These are phyloP conservation scores for Myriosclerotinia curreyana DNA, from an alignment of 2,329 filamentous ascomycete species.

Conservation along the genomic window DNA sequence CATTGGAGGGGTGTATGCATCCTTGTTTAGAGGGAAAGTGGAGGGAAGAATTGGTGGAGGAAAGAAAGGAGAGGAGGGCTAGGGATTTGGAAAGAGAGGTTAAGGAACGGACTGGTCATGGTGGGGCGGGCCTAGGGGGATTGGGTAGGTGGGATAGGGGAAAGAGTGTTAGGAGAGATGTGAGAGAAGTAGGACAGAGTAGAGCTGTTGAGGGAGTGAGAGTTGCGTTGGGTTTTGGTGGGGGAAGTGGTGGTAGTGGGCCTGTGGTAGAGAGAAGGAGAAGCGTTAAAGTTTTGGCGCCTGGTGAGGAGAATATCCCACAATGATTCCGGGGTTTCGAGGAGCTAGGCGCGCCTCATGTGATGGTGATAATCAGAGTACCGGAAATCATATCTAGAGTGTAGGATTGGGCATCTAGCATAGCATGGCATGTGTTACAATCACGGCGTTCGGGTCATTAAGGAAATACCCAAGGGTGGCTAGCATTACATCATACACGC, in stretches of 20 bases:
- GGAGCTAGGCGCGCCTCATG: background rate
- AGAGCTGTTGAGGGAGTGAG: slow-evolving; percentile 58
- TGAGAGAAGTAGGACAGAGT: slow-evolving; percentile 56
- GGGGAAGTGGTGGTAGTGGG: slow-evolving; percentile 14
- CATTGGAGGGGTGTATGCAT: slow-evolving; percentile 63
- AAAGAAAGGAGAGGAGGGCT: slow-evolving; percentile 29
- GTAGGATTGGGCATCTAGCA: background rate
- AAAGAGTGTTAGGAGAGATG: slow-evolving; percentile 46
- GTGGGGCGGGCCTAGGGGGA: background rate
- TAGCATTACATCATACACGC: background rate
- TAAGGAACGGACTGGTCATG: slow-evolving; percentile 28
- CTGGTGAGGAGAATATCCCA: slow-evolving; percentile 31
- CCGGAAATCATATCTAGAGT: background rate
- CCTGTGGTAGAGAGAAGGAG: slow-evolving; percentile 56
- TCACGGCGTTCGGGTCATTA: slow-evolving; percentile 17
- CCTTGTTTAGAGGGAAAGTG: slow-evolving; percentile 59
- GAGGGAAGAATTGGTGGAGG: slow-evolving; percentile 46
- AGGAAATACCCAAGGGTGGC: slow-evolving; percentile 12
- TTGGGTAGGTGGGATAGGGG: slow-evolving; percentile 22
- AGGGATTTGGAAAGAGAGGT: slow-evolving; percentile 49
- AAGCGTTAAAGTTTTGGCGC: slow-evolving; percentile 58
- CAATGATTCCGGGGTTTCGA: background rate
- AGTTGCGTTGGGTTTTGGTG: slow-evolving; percentile 46
- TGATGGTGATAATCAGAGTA: background rate
- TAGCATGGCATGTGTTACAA: background rate